phyloP scores from a whole-genome alignment of 371 early-diverging fungal genomes.

The Gilbertella persicaria region DNA sequence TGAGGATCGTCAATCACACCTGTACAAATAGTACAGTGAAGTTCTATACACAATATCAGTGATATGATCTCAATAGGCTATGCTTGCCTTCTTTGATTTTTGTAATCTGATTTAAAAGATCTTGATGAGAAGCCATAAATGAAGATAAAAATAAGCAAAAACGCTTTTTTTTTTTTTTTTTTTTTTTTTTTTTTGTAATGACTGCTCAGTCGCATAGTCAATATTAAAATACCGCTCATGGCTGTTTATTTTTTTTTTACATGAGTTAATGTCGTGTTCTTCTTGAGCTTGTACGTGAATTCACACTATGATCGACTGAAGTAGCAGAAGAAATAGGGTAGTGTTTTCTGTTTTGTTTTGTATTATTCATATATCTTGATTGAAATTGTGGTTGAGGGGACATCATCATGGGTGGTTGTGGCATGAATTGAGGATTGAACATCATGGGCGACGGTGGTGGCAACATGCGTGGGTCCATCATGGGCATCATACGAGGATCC shows the following conservation, averaged over 20 bases:
- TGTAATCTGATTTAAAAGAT: neutral
- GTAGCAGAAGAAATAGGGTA: neutral
- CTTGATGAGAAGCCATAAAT: neutral
- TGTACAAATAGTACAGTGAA: neutral
- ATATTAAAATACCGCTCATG: too few relatives aligned
- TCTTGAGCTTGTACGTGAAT: neutral
- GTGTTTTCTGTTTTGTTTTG: neutral
- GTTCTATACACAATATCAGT: neutral
- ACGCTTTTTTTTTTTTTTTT: too few relatives aligned
- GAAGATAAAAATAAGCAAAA: too few relatives aligned
- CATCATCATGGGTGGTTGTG: conserved; percentile 1
- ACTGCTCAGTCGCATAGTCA: too few relatives aligned
- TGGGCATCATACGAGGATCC: conserved; percentile 40
- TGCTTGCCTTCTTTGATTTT: neutral
- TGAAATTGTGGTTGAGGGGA: neutral
- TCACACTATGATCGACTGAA: neutral
- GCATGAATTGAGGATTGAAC: conserved; percentile 11
- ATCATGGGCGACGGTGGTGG: conserved; percentile 12
- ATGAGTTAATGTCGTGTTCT: neutral
- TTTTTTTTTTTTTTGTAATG: too few relatives aligned
- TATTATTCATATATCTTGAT: neutral
- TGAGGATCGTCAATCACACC: neutral
- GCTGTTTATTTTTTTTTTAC: too few relatives aligned
- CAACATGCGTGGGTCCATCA: conserved; percentile 41
- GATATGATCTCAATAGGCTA: neutral